A percentile compares a stretch with the other conserved stretches of the same genome.
phyloP scores from a whole-genome alignment of 164 flowering plant genomes.

The Liquidambar formosana region DNA sequence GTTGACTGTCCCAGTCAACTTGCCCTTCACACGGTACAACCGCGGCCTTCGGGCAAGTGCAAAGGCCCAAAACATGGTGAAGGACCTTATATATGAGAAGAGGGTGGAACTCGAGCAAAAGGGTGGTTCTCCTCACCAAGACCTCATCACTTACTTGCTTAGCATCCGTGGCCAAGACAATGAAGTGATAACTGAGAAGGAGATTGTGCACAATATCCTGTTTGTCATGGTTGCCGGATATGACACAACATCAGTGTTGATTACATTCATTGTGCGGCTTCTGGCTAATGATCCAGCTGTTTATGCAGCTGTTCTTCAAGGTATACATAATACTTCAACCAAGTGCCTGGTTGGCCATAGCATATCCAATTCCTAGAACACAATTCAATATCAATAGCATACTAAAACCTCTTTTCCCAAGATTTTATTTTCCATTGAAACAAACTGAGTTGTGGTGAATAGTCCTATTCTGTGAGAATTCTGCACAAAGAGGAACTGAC shows the following conservation, averaged over 20 bases:
- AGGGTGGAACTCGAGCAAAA: constrained; percentile 28
- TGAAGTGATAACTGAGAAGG: constrained; percentile 39
- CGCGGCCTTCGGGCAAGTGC: constrained; percentile 51
- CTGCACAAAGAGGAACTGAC: background rate
- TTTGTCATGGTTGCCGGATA: constrained; percentile 64
- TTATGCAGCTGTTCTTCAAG: constrained; percentile 37
- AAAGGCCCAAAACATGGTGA: constrained; percentile 29
- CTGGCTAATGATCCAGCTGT: constrained; percentile 42
- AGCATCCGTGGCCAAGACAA: constrained; percentile 25
- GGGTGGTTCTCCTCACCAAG: constrained; percentile 40
- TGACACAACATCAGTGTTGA: constrained; percentile 48
- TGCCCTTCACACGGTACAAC: constrained; percentile 66
- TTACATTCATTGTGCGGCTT: constrained; percentile 50
- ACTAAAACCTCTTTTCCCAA: no score
- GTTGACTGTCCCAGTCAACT: constrained; percentile 64
- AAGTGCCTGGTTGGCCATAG: no score
- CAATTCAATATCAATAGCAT: no score
- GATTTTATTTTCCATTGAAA: no score
- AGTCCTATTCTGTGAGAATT: background rate
- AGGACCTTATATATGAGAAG: constrained; percentile 40
- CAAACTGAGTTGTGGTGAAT: no score
- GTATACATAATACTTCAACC: constrained; percentile 15
- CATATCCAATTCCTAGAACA: no score
- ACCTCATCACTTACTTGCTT: constrained; percentile 60
- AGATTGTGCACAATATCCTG: constrained; percentile 54